phyloP scores from a whole-genome alignment of 2,329 filamentous ascomycete species.

The Diaporthe australafricana region DNA sequence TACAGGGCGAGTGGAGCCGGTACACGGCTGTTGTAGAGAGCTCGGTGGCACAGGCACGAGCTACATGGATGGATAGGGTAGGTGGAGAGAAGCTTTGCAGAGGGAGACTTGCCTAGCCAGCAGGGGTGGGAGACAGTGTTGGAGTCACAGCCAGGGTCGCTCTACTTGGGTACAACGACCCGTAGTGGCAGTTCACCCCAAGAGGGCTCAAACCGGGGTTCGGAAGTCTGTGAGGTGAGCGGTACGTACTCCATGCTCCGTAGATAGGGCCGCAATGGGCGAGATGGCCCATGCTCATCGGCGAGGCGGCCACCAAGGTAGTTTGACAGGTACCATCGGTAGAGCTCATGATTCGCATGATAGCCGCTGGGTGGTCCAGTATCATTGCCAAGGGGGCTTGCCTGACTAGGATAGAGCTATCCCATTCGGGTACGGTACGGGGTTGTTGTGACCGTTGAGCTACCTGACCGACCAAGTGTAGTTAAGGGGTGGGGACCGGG shows the following conservation, averaged over 20 bases:
- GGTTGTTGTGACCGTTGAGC: neutral
- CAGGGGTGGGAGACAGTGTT: slow-evolving; percentile 22
- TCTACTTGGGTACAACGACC: slow-evolving; percentile 6
- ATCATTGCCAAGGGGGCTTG: slow-evolving; percentile 12
- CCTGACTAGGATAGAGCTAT: slow-evolving; percentile 17
- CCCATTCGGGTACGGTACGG: slow-evolving; percentile 5
- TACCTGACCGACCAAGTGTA: slow-evolving; percentile 23
- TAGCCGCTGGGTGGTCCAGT: slow-evolving; percentile 24
- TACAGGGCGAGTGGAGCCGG: neutral
- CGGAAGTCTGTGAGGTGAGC: slow-evolving; percentile 11
- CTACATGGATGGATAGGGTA: slow-evolving; percentile 12
- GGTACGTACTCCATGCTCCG: slow-evolving; percentile 1
- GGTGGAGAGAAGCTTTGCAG: slow-evolving; percentile 27
- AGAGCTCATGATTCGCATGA: slow-evolving; percentile 29
- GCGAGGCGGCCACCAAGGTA: slow-evolving; percentile 5
- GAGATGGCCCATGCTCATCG: slow-evolving; percentile 9
- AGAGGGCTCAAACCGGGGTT: neutral
- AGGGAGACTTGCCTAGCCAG: neutral
- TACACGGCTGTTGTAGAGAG: slow-evolving; percentile 26
- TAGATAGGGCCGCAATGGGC: slow-evolving; percentile 10
- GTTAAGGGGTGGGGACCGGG: slow-evolving; percentile 23
- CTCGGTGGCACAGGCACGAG: slow-evolving; percentile 15
- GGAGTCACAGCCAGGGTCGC: slow-evolving; percentile 15
- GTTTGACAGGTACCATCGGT: slow-evolving; percentile 16
- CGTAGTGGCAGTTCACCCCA: neutral